Base-by-base conservation (phyloP, 257 asterid species). In the Solanum chilense region DNA sequence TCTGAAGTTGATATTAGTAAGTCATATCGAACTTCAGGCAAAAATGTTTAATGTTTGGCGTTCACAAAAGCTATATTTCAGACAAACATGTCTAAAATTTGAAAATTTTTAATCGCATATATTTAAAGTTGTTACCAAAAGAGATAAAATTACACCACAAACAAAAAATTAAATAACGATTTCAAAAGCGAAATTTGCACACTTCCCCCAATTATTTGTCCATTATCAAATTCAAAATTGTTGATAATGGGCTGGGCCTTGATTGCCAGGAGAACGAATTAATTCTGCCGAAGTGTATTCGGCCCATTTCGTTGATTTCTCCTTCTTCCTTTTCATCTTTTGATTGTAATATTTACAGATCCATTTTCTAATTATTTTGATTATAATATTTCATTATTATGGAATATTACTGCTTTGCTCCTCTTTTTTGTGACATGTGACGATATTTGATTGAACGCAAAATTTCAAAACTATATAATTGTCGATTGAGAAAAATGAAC, bases 51-150 rank as follows among this genome's bases (percentile, higher is more conserved):
- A 60, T 60, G 3, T 60, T 60, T 60, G 29, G 3, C 29, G 14
- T 62, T 62, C 15, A 23, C 29, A 60, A 60, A 11, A 21, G 20
- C 68, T 2, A 60, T 27, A 60, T 21, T 60, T 60, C 12, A 58
- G 1, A 23, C 60, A n/a, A 62, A 62, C n/a, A 62, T n/a, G 5
- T 62, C 7, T n/a, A 11, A n/a, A n/a, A n/a, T 2, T n/a, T n/a
- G 3, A 2, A 23, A 23, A 1, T 4, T 2, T 23, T 0, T 13
- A 10, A 62, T 62, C 3, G 7, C 70, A 23, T n/a, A 5, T 27
- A 2, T 64, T 23, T 64, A 9, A 64, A 64, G 33, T 9, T 62
- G 31, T 62, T 12, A 10, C 0, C 15, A n/a, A 23, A 62, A 5
- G 27, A 60, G 25, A 60, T 60, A 60, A 60, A 60, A 2, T 21